Base-by-base conservation (phyloP, 2,329 filamentous ascomycete species). In the Trichoderma citrinoviride region DNA sequence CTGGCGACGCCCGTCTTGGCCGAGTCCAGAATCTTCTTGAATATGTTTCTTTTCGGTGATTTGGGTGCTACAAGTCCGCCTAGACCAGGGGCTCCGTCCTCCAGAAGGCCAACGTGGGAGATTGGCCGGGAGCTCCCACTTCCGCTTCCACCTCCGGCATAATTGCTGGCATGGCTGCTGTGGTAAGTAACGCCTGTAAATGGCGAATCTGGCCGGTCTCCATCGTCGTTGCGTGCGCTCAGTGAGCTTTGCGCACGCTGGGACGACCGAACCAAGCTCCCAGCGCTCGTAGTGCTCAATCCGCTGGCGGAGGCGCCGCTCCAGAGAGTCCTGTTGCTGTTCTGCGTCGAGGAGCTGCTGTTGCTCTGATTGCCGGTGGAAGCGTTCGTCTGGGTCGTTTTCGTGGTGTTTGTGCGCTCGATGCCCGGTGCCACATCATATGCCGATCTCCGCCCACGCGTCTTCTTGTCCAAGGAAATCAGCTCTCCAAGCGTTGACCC, bases 281-380 rank as follows among this genome's bases (percentile, higher is more conserved):
- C 95, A 17, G 95, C 95, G 77, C 95, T 98, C 17, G 95, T 98
- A 57, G 93, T 91, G 75, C 94, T 98, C 77, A 97, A 92, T 14
- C 86, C 94, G 57, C 93, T 89, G 0, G 95, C 95, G 61, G 95
- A 98, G 60, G 87, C 84, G 3, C 94, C 95, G 75, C 94, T 98
- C 94, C 97, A 97, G 49, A 99, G 77, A 72, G 92, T 98, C 71
- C 90, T 87, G 70, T 89, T 88, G 17, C 92, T 97, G 74, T 87
- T 88, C 70, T 91, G 87, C 1, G 90, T 93, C 68, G 89, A 91
- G 46, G 84, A 86, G 68, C 90, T 93, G 69, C 86, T 90, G 50
- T 85, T 86, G 68, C 89, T 93, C 68, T 89, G 87, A 57, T 87
- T 86, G 14, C 87, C 87, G 46, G 85, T 87, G 1, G 92, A 95